phyloP scores from a whole-genome alignment of 306 rosid genomes.

The Trifolium dubium region DNA sequence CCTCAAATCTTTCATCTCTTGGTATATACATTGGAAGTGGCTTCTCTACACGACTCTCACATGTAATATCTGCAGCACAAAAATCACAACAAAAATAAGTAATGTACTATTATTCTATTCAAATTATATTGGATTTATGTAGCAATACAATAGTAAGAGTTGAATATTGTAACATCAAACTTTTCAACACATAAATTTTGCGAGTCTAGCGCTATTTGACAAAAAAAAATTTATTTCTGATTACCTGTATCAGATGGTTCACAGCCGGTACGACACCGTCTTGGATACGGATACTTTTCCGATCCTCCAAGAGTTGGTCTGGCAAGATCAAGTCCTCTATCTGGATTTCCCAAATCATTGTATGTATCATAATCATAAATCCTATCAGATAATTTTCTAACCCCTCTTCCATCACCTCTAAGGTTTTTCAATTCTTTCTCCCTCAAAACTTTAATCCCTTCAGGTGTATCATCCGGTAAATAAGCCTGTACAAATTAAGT shows the following conservation, averaged over 20 bases:
- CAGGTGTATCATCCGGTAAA: conserved; percentile 84
- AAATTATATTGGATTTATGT: too few relatives aligned
- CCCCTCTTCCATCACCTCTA: conserved; percentile 81
- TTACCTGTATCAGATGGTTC: conserved; percentile 68
- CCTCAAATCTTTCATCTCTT: conserved; percentile 92
- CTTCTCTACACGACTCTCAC: conserved; percentile 89
- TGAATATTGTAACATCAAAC: too few relatives aligned
- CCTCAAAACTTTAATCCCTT: conserved; percentile 71
- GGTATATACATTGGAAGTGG: conserved; percentile 94
- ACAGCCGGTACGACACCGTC: conserved; percentile 97
- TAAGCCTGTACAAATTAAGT: conserved; percentile 66
- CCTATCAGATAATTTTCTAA: conserved; percentile 70
- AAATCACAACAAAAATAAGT: too few relatives aligned
- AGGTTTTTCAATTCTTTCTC: conserved; percentile 68
- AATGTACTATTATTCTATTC: too few relatives aligned
- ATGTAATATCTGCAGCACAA: conserved; percentile 51
- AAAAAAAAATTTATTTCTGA: too few relatives aligned
- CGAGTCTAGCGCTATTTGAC: too few relatives aligned
- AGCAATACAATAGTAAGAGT: too few relatives aligned
- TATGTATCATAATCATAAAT: conserved; percentile 76
- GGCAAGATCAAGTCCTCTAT: conserved; percentile 61
- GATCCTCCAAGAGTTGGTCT: conserved; percentile 82
- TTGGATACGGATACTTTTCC: conserved; percentile 67
- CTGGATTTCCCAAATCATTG: conserved; percentile 96
- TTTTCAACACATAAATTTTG: too few relatives aligned